Percentiles rank a stretch among this genome's conserved stretches.
These are phyloP conservation scores for Irpex sp. DNA, from an alignment of 1,284 basidiomycete species.

Conservation along the genomic window DNA sequence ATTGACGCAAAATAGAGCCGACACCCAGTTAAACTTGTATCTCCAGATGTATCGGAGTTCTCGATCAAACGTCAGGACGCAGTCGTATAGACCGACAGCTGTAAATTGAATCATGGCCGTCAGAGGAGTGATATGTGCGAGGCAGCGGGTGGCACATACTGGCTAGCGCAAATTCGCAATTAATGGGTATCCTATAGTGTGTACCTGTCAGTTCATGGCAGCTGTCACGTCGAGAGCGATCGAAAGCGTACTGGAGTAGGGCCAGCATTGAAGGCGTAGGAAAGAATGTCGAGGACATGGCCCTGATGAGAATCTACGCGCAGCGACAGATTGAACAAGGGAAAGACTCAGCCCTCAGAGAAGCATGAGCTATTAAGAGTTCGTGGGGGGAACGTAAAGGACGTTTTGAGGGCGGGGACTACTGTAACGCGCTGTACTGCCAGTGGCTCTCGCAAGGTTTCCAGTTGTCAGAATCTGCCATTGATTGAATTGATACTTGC, in stretches of 20 bases:
- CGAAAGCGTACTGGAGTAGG: background rate
- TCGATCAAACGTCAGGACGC: background rate
- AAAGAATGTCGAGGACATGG: background rate
- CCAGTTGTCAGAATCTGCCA: background rate
- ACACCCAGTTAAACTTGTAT: background rate
- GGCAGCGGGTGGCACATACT: background rate
- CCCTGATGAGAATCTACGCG: background rate
- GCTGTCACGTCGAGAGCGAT: background rate
- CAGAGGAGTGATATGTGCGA: background rate
- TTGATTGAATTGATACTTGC: background rate
- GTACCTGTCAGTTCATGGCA: background rate
- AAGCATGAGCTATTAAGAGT: too few species aligned
- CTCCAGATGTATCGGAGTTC: background rate
- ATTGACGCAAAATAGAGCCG: background rate
- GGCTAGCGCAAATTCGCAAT: background rate
- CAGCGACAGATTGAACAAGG: background rate
- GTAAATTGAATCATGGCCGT: background rate
- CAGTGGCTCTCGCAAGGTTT: background rate
- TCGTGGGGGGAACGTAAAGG: too few species aligned
- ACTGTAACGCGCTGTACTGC: background rate
- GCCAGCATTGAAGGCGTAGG: background rate
- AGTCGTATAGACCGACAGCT: background rate
- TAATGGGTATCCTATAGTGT: background rate
- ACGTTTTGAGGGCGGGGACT: background rate
- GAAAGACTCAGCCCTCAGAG: too few species aligned